These are phyloP conservation scores for Pythium insidiosum DNA, from an alignment of 352 stramenopile species.

Conservation along the genomic window DNA sequence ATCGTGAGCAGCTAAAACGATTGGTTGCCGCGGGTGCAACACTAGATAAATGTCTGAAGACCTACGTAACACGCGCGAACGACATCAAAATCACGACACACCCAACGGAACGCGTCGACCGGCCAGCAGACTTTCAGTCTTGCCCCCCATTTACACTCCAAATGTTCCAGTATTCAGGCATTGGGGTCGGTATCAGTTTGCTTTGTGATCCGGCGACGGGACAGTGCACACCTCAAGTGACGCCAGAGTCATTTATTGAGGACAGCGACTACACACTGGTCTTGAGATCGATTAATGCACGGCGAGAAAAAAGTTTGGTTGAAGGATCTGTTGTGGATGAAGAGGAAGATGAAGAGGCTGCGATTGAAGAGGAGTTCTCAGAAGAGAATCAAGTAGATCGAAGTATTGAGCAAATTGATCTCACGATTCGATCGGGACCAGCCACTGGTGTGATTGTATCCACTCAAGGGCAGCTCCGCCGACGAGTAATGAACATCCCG, in stretches of 20 bases:
- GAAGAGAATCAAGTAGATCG: no score
- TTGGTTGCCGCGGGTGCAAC: background rate
- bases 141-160: background rate
- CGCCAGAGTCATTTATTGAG: background rate
- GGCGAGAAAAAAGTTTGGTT: background rate
- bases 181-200: background rate
- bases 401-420: no score
- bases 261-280: background rate
- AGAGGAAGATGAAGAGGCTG: background rate
- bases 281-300: background rate
- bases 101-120: background rate
- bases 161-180: background rate
- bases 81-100: background rate
- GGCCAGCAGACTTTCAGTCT: background rate
- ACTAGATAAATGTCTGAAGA: background rate
- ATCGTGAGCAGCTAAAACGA: background rate
- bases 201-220: background rate
- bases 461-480: no score
- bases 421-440: no score
- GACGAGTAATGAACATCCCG: no score
- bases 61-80: background rate
- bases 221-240: background rate
- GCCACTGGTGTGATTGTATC: no score
- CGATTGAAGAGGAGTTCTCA: background rate
- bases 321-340: background rate